Base-by-base conservation (phyloP, 129 eudicot genomes). In the Logfia minima region DNA sequence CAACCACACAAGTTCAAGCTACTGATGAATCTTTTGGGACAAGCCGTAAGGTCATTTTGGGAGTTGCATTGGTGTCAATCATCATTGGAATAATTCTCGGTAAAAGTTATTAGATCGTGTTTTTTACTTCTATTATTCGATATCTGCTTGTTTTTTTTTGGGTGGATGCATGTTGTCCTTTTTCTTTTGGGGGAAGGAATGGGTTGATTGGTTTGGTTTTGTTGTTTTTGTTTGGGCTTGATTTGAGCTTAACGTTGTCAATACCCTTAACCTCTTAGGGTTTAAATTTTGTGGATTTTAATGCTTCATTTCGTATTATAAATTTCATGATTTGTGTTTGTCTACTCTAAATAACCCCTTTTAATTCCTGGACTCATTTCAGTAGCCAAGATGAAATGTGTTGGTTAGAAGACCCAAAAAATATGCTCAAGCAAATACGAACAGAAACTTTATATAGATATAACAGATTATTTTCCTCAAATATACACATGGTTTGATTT, bases 61-160 rank as follows among this genome's bases (percentile, higher is more conserved):
- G 96, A 51, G 92, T 93, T 55, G 97, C 98, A 37, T 80, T 93
- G 71, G 87, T 91, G 4, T 93, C 98, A 1, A 70, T 93, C 26
- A 79, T 93, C 60, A 22, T 89, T 18, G 98, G 98, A 64, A 80
- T 93, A 51, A 83, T 93, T 85, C 87, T 93, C 17, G 98, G 98
- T 10, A 93, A 90, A 86, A 85, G 86, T 80, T 93, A 93, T 60
- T 93, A 85, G 79, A 32, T 56, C 29, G 19, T 60, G 56, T 43
- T 6, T 79, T 67, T 84, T 70, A 29, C 71, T 64, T 53, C 72
- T 68, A 71, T 39, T 48, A 58, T 69, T 2, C 4, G 22, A 23
- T 58, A 24, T 31, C 75, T 39, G 53, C 21, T 68, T 79, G 32
- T 51, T 61, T 39, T 83, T 13, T 58, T 31, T 39, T 34, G 72